Evolutionary conservation across 2,329 filamentous ascomycete genomes (phyloP).

Genomic region (Hypomyces rosellus): DNA sequence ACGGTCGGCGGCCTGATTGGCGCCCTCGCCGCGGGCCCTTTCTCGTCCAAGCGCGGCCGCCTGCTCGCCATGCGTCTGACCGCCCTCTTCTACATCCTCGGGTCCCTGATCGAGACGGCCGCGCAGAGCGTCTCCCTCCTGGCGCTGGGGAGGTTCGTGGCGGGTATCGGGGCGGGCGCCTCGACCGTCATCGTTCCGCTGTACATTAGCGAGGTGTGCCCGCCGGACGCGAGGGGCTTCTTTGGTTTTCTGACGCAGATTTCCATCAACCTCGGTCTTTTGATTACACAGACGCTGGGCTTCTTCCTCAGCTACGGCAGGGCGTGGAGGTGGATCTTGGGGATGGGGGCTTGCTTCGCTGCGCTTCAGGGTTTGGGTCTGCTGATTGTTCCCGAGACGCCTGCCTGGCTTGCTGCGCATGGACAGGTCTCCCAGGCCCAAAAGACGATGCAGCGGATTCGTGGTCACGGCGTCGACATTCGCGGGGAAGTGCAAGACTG

Average conservation of each 20-base stretch:
- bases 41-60: constrained; percentile 73
- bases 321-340: constrained; percentile 80
- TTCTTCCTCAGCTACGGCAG: constrained; percentile 77
- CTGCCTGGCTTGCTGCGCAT: constrained; percentile 74
- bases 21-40: constrained; percentile 70
- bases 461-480: constrained; percentile 63
- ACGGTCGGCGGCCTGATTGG: constrained; percentile 83
- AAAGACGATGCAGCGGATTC: constrained; percentile 64
- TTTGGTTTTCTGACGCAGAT: constrained; percentile 86
- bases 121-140: constrained; percentile 62
- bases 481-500: constrained; percentile 64
- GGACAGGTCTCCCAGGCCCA: constrained; percentile 56
- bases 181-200: constrained; percentile 89
- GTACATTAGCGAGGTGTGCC: constrained; percentile 89
- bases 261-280: constrained; percentile 86
- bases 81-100: constrained; percentile 67
- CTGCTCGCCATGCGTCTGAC: constrained; percentile 71
- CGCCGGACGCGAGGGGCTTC: constrained; percentile 65
- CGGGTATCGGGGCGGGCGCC: constrained; percentile 79
- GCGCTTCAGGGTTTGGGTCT: constrained; percentile 62
- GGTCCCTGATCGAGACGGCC: constrained; percentile 69
- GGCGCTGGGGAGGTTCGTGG: constrained; percentile 67
- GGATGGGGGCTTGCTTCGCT: constrained; percentile 63
- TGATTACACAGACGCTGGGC: constrained; percentile 75
- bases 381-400: constrained; percentile 77